Base-by-base conservation (phyloP, 2,329 filamentous ascomycete species). In the Fonsecaea pedrosoi region DNA sequence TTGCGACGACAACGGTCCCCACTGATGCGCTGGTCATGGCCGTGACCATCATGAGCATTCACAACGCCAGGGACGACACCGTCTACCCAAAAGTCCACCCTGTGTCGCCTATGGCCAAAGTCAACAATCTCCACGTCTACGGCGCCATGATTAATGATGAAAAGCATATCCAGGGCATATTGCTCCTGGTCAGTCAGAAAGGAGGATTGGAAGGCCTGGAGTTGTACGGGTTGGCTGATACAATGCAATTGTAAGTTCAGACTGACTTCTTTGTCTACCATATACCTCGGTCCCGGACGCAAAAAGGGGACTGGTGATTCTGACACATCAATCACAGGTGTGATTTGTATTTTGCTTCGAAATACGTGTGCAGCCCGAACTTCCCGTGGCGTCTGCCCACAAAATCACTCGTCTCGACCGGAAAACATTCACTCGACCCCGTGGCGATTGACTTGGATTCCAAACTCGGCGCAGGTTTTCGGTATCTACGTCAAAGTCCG, bases 271-370 rank as follows among this genome's bases (percentile, higher is more conserved):
- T 8, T 21, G 18, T 50, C 3, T 50, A 25, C 25, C 25, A 25
- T 25, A 25, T 25, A 25, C 25, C 25, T 25, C 25, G 25, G 2
- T 25, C n/a, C 21, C 45, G 3, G 3, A 18, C 45, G 3, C 3
- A 3, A 25, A 5, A 12, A 48, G 30, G 34, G 55, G 7, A 55
- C 7, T 54, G 5, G 18, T 50, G 45, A 50, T 50, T 25, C 45
- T 50, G 18, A 50, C 25, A 25, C 13, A 18, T 25, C 45, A 5
- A 59, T 18, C 12, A 60, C 48, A 70, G 69, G 54, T 66, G 64
- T 35, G 69, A 70, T 62, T 13, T 70, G 13, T 70, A 69, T 40
- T 70, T 70, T 50, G 60, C 69, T 10, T 60, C 69, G 13, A 67
- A 69, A 55, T 50, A 67, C 48, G 53, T 37, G 15, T 38, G 56